Percentiles rank a stretch among this genome's conserved stretches.
phyloP scores from a whole-genome alignment of 225 moss, liverwort and hornwort species.

The Bryum argenteum region DNA sequence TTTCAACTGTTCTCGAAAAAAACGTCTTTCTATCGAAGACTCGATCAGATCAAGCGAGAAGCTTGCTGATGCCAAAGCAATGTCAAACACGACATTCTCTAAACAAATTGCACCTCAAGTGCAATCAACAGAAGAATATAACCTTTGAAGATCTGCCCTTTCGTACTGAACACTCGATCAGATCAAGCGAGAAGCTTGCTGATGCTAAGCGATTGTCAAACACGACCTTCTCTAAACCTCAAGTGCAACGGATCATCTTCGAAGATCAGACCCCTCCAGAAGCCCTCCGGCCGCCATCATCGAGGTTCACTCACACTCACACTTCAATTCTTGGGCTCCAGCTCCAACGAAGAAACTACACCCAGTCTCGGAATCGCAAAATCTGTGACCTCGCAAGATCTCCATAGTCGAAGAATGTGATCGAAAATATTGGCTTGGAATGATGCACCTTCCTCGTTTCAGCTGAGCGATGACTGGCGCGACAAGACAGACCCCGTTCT shows the following conservation, averaged over 20 bases:
- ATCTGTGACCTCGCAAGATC: not conserved
- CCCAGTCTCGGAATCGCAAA: conserved; percentile 12
- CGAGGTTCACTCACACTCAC: not conserved
- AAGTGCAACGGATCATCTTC: conserved; percentile 17
- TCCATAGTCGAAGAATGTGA: not conserved
- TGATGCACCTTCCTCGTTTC: not conserved
- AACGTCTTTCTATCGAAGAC: not conserved
- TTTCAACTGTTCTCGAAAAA: too few species aligned
- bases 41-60: conserved; percentile 15
- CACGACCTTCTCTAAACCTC: not conserved
- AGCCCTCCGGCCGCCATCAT: conserved; percentile 24
- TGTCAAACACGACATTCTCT: not conserved
- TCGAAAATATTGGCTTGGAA: too few species aligned
- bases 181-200: conserved; percentile 6
- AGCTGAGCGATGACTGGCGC: conserved; percentile 1
- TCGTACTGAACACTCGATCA: conserved; percentile 10
- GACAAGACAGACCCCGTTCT: conserved; percentile 32
- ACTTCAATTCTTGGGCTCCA: not conserved
- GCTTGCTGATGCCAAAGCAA: not conserved
- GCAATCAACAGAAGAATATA: too few species aligned
- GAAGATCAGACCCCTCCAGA: conserved; percentile 11
- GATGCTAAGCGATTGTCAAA: not conserved
- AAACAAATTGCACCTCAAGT: not conserved
- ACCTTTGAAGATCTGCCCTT: too few species aligned
- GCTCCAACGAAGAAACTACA: too few species aligned